A percentile compares a stretch with the other conserved stretches of the same genome.
phyloP scores from a whole-genome alignment of 1,284 basidiomycete species.

The Fomitopsis palustris region DNA sequence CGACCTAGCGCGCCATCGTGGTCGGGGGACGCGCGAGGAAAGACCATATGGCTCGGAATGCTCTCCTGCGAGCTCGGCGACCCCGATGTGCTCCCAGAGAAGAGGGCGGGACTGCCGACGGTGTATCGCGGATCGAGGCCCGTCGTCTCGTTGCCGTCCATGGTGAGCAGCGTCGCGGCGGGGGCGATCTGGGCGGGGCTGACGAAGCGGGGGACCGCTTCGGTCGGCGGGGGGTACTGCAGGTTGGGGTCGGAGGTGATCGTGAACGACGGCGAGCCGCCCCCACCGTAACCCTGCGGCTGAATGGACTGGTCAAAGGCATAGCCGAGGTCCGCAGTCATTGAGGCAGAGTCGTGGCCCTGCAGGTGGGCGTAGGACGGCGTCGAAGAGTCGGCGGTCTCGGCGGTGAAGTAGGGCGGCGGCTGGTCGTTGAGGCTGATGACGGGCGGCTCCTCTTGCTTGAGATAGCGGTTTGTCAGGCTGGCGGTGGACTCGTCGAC shows the following conservation, averaged over 20 bases:
- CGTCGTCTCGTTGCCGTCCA: conserved; percentile 11
- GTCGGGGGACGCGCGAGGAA: conserved; percentile 20
- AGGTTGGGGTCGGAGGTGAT: conserved; percentile 12
- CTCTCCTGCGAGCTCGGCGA: conserved; percentile 11
- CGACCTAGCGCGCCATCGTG: conserved; percentile 10
- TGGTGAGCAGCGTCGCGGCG: conserved; percentile 12
- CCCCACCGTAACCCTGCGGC: conserved; percentile 6
- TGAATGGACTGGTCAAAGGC: conserved; percentile 13
- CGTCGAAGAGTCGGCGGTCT: conserved; percentile 9
- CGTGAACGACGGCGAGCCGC: conserved; percentile 15
- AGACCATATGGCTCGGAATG: conserved; percentile 10
- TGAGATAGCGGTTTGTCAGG: conserved; percentile 5
- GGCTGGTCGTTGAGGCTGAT: conserved; percentile 3
- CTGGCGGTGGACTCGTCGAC: neutral
- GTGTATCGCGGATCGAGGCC: conserved; percentile 23
- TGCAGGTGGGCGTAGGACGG: conserved; percentile 7
- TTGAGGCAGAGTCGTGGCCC: conserved; percentile 5
- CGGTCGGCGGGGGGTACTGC: conserved; percentile 15
- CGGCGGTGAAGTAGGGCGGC: conserved; percentile 11
- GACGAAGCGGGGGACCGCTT: conserved; percentile 21
- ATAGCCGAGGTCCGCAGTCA: conserved; percentile 11
- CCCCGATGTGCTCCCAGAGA: conserved; percentile 3
- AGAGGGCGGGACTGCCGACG: conserved; percentile 5
- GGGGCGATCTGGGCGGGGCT: conserved; percentile 28
- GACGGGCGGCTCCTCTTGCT: conserved; percentile 9